Percentiles rank a stretch among this genome's conserved stretches.
Evolutionary conservation across 2,329 filamentous ascomycete species (phyloP).

Genomic region (Epichloe glyceriae): DNA sequence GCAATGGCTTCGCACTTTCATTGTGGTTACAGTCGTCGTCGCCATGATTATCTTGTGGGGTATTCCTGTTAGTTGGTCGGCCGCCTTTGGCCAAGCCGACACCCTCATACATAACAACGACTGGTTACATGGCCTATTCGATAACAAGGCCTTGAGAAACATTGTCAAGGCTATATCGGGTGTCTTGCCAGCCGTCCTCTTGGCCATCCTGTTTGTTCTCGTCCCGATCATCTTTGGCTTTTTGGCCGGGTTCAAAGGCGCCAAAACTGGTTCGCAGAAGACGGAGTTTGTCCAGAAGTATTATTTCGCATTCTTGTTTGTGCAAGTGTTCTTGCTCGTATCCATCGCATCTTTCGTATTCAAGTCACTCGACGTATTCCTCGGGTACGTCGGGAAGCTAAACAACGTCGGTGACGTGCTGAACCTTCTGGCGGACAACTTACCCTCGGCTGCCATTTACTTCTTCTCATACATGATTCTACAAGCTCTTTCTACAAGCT

Average conservation of each 20-base stretch:
- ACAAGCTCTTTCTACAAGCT: conserved; percentile 81
- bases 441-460: conserved; percentile 85
- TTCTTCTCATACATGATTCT: conserved; percentile 99
- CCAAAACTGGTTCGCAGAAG: conserved; percentile 67
- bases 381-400: conserved; percentile 33
- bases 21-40: conserved; percentile 52
- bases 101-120: conserved; percentile 49
- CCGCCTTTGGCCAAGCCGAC: conserved; percentile 65
- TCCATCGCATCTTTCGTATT: conserved; percentile 65
- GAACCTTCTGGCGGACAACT: conserved; percentile 57
- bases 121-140: conserved; percentile 60
- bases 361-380: conserved; percentile 50
- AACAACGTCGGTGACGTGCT: conserved; percentile 54
- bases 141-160: conserved; percentile 45
- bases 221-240: conserved; percentile 68
- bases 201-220: conserved; percentile 66
- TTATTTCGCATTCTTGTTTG: conserved; percentile 89
- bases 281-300: conserved; percentile 79
- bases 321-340: conserved; percentile 88
- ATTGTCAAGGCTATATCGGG: conserved; percentile 58
- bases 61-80: conserved; percentile 79
- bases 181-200: conserved; percentile 67
- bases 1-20: conserved; percentile 57
- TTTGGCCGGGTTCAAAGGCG: conserved; percentile 61
- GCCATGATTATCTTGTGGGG: conserved; percentile 83